Base-by-base conservation (phyloP, 768 basidiomycete species). In the Auriscalpium microsporum region DNA sequence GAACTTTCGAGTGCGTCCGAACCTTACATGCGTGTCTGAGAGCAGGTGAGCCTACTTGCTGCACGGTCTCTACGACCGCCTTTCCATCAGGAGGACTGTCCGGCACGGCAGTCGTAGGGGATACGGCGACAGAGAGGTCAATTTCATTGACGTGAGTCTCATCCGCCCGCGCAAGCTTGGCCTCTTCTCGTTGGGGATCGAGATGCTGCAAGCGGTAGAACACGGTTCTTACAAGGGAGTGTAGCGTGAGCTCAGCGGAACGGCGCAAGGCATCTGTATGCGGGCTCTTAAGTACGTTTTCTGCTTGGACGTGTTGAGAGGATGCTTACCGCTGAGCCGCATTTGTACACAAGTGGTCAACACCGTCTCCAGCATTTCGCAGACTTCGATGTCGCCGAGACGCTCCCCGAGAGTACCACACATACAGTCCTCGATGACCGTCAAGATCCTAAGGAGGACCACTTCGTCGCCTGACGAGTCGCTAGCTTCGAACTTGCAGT, bases 381-480 rank as follows among this genome's bases (percentile, higher is more conserved):
- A 99, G 14, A 98, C 86, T 67, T 94, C 92, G 52, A 96, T 81
- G 64, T 99, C 95, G 28, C 90, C 91, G 37, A 98, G 77, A 10
- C 76, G 74, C n/a, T 71, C 68, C 1, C 90, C 87, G 33, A 90
- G 82, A 55, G 70, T 72, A 55, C 83, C 77, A 60, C 86, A 85
- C 59, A 96, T 75, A 63, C 88, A 87, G 60, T 89, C 83, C 58
- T 90, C 83, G 52, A 95, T 93, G 16, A 98, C 85, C 8, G 85
- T 80, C 76, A 98, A 82, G 56, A 98, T 93, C 68, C 85, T 90
- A 60, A 95, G 78, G 8, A 98, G 76, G 9, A 97, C 94, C 8
- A 96, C 89, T 69, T 99, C 96, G 70, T 99, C 96, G 6, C 92
- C 90, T n/a, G 94, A 92, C 2, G 91, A 91, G 67, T 97, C 94